Base-by-base conservation (phyloP, 139 green algal genomes). In the Yamagishiella unicocca region DNA sequence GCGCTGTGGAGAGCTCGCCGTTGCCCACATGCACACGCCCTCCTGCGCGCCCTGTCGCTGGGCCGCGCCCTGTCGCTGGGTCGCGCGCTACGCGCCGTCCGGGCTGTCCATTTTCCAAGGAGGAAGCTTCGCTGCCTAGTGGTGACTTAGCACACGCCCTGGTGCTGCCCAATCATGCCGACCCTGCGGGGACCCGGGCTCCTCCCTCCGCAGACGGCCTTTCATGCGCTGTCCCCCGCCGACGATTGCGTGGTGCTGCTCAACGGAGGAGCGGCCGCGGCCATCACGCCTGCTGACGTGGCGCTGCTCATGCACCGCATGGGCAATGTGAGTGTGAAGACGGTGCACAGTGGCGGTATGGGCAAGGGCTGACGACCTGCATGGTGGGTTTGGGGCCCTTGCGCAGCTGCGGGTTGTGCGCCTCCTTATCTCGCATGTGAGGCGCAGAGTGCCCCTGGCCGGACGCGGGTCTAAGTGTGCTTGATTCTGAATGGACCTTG, bases 291-390 rank as follows among this genome's bases (percentile, higher is more conserved):
- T 2, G 55, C 12, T 5, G 77, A 84, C 38, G 77, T 43, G 25
- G 77, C 58, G 55, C 58, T 84, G 77, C 77, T 84, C 25, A 84
- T 84, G 77, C 77, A 84, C 54, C 40, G 77, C 25, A 58, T 84
- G 27, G 77, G 77, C 37, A n/a, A 31, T 55, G 77, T 84, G 38
- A 29, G 77, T 45, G 10, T n/a, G n/a, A n/a, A n/a, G n/a, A n/a
- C n/a, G n/a, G n/a, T n/a, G n/a, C n/a, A n/a, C n/a, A n/a, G n/a
- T n/a, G n/a, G n/a, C n/a, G n/a, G n/a, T n/a, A n/a, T n/a, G n/a
- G n/a, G n/a, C n/a, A n/a, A n/a, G n/a, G n/a, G n/a, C n/a, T n/a
- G n/a, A n/a, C n/a, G n/a, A n/a, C n/a, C n/a, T n/a, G n/a, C n/a
- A n/a, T n/a, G n/a, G n/a, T n/a, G n/a, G n/a, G n/a, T n/a, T n/a